phyloP scores from a whole-genome alignment of 345 rosid genomes.

The Bruguiera parviflora region DNA sequence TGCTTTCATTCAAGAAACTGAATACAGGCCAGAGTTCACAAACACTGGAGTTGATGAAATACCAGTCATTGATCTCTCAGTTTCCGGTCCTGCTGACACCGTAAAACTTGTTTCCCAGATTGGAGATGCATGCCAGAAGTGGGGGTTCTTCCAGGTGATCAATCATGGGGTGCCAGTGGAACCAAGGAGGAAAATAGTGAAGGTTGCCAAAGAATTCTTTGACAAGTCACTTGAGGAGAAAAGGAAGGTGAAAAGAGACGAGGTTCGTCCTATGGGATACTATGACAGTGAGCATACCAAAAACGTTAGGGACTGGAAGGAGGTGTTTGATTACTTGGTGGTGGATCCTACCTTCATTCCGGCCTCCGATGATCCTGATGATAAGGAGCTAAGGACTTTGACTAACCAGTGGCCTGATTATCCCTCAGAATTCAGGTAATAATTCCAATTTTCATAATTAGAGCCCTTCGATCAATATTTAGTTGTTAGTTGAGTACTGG shows the following conservation, averaged over 20 bases:
- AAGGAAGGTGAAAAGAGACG: slow-evolving; percentile 51
- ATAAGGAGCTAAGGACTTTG: slow-evolving; percentile 33
- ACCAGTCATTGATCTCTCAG: slow-evolving; percentile 46
- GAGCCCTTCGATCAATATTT: neutral
- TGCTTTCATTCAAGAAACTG: slow-evolving; percentile 40
- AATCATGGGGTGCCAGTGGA: slow-evolving; percentile 46
- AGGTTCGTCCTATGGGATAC: slow-evolving; percentile 46
- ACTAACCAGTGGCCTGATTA: slow-evolving; percentile 53
- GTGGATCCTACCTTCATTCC: slow-evolving; percentile 50
- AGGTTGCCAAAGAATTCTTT: slow-evolving; percentile 39
- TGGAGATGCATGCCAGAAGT: slow-evolving; percentile 45
- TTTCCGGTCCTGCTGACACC: slow-evolving; percentile 16
- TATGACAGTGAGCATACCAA: slow-evolving; percentile 62
- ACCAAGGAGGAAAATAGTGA: slow-evolving; percentile 22
- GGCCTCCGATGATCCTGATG: slow-evolving; percentile 41
- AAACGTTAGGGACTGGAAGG: slow-evolving; percentile 65
- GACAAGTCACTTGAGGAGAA: slow-evolving; percentile 48
- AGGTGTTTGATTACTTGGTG: slow-evolving; percentile 52
- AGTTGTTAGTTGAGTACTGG: neutral
- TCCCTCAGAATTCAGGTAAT: slow-evolving; percentile 48
- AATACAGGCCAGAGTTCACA: slow-evolving; percentile 35
- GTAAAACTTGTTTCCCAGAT: slow-evolving; percentile 35
- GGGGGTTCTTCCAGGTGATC: slow-evolving; percentile 63
- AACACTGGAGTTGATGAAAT: slow-evolving; percentile 35
- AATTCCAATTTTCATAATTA: neutral